Conservation (phyloP, 2,329 filamentous ascomycete species). For the Alternaria tenuissima region DNA sequence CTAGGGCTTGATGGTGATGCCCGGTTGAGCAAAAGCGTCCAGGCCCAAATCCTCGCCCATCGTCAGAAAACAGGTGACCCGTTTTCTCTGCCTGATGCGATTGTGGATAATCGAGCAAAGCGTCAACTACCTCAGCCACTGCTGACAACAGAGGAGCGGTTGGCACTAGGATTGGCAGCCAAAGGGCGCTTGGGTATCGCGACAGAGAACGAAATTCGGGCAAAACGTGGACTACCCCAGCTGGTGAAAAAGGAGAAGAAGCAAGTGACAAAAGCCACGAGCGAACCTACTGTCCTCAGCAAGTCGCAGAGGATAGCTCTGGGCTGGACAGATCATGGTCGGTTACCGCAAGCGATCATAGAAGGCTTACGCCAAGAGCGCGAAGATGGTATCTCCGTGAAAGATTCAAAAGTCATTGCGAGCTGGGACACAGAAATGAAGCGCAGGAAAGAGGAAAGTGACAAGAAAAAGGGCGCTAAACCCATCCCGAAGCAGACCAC, state of each 20-base stretch:
- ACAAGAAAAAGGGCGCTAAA: conserved; percentile 3
- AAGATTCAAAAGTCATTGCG: conserved; percentile 26
- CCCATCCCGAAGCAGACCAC: background rate
- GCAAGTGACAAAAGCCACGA: conserved; percentile 18
- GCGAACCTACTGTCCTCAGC: conserved; percentile 31
- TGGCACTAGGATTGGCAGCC: conserved; percentile 33
- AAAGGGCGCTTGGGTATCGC: conserved; percentile 35
- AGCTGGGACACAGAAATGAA: conserved; percentile 19
- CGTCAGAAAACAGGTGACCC: conserved; percentile 32
- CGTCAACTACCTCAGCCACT: conserved; percentile 23
- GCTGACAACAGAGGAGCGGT: conserved; percentile 40
- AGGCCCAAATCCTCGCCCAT: conserved; percentile 39
- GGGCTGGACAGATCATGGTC: conserved; percentile 36
- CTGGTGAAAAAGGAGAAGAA: conserved; percentile 26
- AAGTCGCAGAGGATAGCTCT: conserved; percentile 36
- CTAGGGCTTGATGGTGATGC: conserved; percentile 37
- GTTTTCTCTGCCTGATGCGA: conserved; percentile 31
- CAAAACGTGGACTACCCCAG: conserved; percentile 32
- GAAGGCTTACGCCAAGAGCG: conserved; percentile 36
- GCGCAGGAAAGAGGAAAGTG: conserved; percentile 1
- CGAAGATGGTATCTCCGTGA: conserved; percentile 26
- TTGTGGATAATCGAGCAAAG: conserved; percentile 18
- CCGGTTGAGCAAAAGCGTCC: conserved; percentile 32
- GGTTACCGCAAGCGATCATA: conserved; percentile 35
- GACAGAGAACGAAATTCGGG: conserved; percentile 35